Base-by-base conservation (phyloP, 75 land plant genomes). In the Azolla pinnata region DNA sequence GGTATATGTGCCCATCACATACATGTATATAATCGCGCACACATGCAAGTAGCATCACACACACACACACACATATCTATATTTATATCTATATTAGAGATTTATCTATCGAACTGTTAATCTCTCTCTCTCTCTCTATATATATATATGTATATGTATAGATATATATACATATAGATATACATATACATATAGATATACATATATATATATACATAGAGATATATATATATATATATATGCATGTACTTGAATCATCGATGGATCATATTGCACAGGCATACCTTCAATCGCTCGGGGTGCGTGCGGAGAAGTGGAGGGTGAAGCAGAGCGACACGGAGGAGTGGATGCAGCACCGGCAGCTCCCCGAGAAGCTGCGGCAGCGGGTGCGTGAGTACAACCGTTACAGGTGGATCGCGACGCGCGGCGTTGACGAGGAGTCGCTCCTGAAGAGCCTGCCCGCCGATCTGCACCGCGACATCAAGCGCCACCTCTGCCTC, bases 291-390 rank as follows among this genome's bases (percentile, higher is more conserved):
- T 84, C 92, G 3, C 74, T 79, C 4, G 85, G 80, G 0, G 68
- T 72, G 2, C 62, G 86, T 60, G 40, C 81, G 42, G 97, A 91
- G 65, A 88, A 84, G 46, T 88, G 93, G 97, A 71, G 87, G 56
- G 65, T 87, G 31, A 74, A 57, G 75, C 75, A 79, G 67, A 68
- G 79, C 18, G 97, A 87, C 62, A 79, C 82, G 23, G 97, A 91
- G 58, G 71, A 79, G 53, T 91, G 92, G 97, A 91, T 91, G 97
- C 67, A 61, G 8, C 97, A 83, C 66, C 75, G 93, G 44, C 88
- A 91, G 77, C 75, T 91, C 3, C 97, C 97, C 14, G 66, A 48
- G 4, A 79, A 75, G 1, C 62, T 91, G 27, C 61, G 65, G 38
- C 67, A 82, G 45, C 68, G 82, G 1, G 79, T 91, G 2, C 54